A percentile compares a stretch with the other conserved stretches of the same genome.
phyloP scores from a whole-genome alignment of 2,329 filamentous ascomycete genomes.

The Phialophora macrospora region DNA sequence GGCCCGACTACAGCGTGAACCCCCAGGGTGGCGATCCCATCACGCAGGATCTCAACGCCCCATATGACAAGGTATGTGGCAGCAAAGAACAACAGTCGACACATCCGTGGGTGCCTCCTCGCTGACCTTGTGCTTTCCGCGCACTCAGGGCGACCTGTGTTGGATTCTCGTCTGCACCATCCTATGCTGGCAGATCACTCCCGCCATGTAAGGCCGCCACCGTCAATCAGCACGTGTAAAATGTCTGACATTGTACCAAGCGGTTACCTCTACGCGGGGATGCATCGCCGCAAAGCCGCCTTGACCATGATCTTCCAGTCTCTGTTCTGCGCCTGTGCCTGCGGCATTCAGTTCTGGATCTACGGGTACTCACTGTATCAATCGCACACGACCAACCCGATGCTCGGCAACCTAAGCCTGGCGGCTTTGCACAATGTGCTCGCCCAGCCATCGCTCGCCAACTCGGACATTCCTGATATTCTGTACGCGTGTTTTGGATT shows the following conservation, averaged over 20 bases:
- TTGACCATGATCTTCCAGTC: constrained; percentile 67
- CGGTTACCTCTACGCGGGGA: constrained; percentile 67
- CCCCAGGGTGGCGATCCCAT: constrained; percentile 32
- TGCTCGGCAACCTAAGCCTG: constrained; percentile 66
- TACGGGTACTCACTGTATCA: constrained; percentile 69
- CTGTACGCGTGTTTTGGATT: constrained; percentile 70
- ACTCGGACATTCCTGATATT: constrained; percentile 64
- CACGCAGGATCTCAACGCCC: constrained; percentile 32
- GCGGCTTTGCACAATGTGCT: constrained; percentile 63
- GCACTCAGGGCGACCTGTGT: constrained; percentile 29
- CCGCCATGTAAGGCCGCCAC: constrained; percentile 54
- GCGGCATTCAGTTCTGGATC: constrained; percentile 62
- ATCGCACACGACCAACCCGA: constrained; percentile 62
- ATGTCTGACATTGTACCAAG: not conserved
- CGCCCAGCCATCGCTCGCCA: constrained; percentile 64
- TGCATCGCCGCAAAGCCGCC: constrained; percentile 66
- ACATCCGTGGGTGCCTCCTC: no score
- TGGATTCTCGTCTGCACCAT: constrained; percentile 33
- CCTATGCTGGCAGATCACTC: constrained; percentile 42
- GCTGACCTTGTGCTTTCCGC: constrained; percentile 8
- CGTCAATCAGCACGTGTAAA: not conserved
- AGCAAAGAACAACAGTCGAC: not conserved
- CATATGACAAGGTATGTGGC: constrained; percentile 31
- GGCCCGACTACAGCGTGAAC: constrained; percentile 31
- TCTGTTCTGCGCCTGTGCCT: constrained; percentile 59